Evolutionary conservation across 164 flowering plant species (phyloP), one percentile per base, ranked within the genome.

Genomic region (Magnolia officinalis): DNA sequence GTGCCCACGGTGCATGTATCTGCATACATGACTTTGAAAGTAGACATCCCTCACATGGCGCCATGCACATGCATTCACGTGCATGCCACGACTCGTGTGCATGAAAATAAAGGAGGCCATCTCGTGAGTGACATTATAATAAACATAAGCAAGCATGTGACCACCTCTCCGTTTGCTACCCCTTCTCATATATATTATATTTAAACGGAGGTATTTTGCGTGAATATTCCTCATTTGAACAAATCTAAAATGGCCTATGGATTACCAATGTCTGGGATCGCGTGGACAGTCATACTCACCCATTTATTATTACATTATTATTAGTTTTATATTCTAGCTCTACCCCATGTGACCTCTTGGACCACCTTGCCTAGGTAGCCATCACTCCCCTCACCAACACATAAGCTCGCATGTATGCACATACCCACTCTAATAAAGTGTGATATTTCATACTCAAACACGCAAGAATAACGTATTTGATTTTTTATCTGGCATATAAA

Each of bases 261-360:
- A 75, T 79, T 69, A 72, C 72, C 74, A 66, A 73, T 85, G 87
- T 83, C 87, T 79, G 81, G 82, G 81, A 79, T 84, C 79, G 68
- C 82, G 90, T 74, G 78, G 88, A 83, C 90, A 84, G 18, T 73
- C 49, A 61, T 72, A 74, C 78, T 18, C 29, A 52, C n/a, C 18
- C 4, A 6, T 13, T 23, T 13, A 3, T 55, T 55, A 19, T 23
- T n/a, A n/a, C n/a, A 4, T 14, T 52, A 8, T 52, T 52, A 52
- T 52, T 26, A 1, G 1, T 1, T 26, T 1, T 1, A 49, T 5
- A 24, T 19, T 50, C 45, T 37, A 37, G 45, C 45, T 37, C 45
- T 37, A 37, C 63, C 76, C 61, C 71, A 49, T 50, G 23, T 74
- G 76, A 50, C 37, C 61, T 61, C 51, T 67, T 50, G 50, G 67